Conservation (phyloP, 495 filamentous ascomycete genomes). For the Aspergillus heteromorphus region DNA sequence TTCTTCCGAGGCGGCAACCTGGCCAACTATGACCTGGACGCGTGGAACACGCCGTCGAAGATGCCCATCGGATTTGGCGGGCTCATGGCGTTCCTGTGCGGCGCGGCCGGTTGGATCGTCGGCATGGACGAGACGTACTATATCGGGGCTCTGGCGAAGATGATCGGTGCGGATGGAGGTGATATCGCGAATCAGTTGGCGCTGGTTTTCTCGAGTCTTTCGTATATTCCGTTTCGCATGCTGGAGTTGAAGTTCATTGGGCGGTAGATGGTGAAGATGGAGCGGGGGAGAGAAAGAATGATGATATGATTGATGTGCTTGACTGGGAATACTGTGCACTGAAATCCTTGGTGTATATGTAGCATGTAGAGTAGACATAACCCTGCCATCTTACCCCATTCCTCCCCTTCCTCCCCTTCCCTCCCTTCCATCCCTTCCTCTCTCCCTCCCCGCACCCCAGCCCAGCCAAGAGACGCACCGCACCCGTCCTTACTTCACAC, state of each 20-base stretch:
- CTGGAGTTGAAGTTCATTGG: conserved; percentile 28
- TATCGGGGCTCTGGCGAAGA: conserved; percentile 20
- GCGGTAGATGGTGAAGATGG: too few species aligned
- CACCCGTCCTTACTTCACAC: too few species aligned
- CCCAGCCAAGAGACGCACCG: too few species aligned
- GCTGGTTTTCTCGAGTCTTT: conserved; percentile 19
- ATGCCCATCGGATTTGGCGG: conserved; percentile 30
- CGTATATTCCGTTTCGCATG: conserved; percentile 17
- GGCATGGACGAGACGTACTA: conserved; percentile 38
- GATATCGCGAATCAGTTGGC: conserved; percentile 29
- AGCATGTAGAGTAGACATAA: neutral
- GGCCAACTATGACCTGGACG: conserved; percentile 36
- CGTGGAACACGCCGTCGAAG: conserved; percentile 26
- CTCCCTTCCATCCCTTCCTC: too few species aligned
- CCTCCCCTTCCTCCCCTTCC: too few species aligned
- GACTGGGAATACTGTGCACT: neutral
- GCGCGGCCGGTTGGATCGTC: conserved; percentile 31
- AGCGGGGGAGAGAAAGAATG: too few species aligned
- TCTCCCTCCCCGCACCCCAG: too few species aligned
- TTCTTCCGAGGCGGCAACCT: conserved; percentile 50
- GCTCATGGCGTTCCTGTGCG: conserved; percentile 26
- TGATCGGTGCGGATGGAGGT: conserved; percentile 21
- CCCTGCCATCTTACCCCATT: too few species aligned
- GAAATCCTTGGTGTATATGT: neutral
- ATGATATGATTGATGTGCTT: neutral